Evolutionary conservation across 2,329 filamentous ascomycete species (phyloP), one percentile per base, ranked within the genome.

Genomic region (Ophiocordyceps australis): DNA sequence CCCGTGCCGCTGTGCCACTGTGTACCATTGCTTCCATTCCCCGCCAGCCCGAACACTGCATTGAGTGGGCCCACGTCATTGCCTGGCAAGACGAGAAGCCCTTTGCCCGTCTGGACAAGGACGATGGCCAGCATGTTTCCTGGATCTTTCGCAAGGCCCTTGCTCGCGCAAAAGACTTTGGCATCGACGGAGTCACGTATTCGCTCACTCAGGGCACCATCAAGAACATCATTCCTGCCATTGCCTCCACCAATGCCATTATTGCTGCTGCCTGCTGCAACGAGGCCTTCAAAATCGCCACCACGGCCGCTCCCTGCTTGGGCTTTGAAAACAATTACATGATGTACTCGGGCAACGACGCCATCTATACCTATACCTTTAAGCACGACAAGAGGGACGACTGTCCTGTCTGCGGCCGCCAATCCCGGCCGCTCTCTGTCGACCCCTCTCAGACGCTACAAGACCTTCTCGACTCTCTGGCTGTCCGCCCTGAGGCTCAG

Each of bases 181-280:
- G 78, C 39, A 98, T 98, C 38, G 51, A 71, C 0, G 91, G 89
- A 7, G 81, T 98, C 30, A 95, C 89, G 2, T 98, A 98, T 50
- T 76, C 80, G 5, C 73, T 94, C 49, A 94, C 91, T 0, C 89
- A 98, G 47, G 91, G 89, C 29, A 91, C 95, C 3, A 82, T 98
- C 41, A 98, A 98, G 54, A 98, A 98, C 52, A 98, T 98, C 50
- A 98, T 98, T 33, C 89, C 89, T 0, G 91, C 89, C 16, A 98
- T 98, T 42, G 89, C 89, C 12, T 93, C 83, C 2, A 98, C 89
- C 6, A 98, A 98, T 46, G 86, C 89, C 30, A 89, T 98, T 39
- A 79, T 98, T 35, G 89, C 89, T 2, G 89, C 86, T 2, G 77
- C 80, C 27, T 95, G 86, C 52, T 95, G 89, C 52, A 95, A 93